phyloP scores from a whole-genome alignment of 352 stramenopile species.

The Achlya hypogyna region DNA sequence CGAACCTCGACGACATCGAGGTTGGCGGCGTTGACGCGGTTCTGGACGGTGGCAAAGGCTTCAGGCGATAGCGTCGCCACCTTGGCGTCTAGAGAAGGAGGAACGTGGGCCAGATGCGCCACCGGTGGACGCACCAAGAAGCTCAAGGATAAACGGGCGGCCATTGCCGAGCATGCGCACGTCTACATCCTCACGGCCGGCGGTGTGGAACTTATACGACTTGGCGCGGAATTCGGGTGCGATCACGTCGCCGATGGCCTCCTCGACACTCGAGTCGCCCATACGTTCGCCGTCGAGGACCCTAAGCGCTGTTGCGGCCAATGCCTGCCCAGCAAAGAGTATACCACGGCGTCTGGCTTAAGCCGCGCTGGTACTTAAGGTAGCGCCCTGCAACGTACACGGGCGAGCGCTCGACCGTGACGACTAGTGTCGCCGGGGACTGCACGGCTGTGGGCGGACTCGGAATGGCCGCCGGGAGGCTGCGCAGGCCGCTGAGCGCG shows the following conservation, averaged over 20 bases:
- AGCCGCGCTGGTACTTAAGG: constrained; percentile 81
- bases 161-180: constrained; percentile 95
- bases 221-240: constrained; percentile 51
- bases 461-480: constrained; percentile 26
- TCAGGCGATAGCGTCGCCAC: constrained; percentile 44
- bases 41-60: constrained; percentile 36
- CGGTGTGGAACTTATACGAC: constrained; percentile 93
- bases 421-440: neutral
- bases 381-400: constrained; percentile 87
- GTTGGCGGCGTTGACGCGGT: constrained; percentile 60
- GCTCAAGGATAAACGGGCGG: constrained; percentile 86
- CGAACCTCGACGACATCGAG: constrained; percentile 71
- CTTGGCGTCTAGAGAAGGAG: constrained; percentile 51
- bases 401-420: constrained; percentile 61
- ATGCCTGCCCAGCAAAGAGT: neutral
- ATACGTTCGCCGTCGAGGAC: constrained; percentile 78
- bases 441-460: neutral
- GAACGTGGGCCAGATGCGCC: neutral
- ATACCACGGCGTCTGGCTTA: constrained; percentile 86
- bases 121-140: constrained; percentile 35
- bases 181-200: constrained; percentile 95
- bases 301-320: neutral
- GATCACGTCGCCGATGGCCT: constrained; percentile 72
- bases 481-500: constrained; percentile 42
- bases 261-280: constrained; percentile 84